A percentile compares a stretch with the other conserved stretches of the same genome.
phyloP scores from a whole-genome alignment of 352 stramenopile genomes.

The Globisporangium megalacanthum region DNA sequence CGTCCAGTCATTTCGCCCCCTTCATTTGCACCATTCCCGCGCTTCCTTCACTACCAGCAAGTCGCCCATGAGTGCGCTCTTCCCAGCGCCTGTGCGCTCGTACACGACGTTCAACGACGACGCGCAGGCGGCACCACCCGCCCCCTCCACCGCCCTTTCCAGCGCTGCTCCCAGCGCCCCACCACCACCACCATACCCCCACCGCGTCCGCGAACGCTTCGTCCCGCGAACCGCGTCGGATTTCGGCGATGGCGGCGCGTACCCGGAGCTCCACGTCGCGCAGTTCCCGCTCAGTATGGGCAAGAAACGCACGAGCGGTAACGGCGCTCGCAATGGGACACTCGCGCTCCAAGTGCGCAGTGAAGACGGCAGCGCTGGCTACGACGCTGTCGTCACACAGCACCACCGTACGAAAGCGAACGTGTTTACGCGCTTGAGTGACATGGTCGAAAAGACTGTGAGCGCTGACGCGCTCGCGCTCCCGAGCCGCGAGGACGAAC shows the following conservation, averaged over 20 bases:
- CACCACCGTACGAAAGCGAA: slow-evolving; percentile 93
- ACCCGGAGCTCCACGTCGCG: slow-evolving; percentile 97
- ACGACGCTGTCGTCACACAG: slow-evolving; percentile 97
- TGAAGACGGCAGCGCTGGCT: slow-evolving; percentile 81
- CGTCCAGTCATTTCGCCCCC: background rate
- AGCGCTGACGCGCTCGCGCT: slow-evolving; percentile 35
- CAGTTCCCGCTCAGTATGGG: slow-evolving; percentile 97
- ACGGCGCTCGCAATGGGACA: slow-evolving; percentile 11
- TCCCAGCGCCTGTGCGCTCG: slow-evolving; percentile 63
- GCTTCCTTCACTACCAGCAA: slow-evolving; percentile 2
- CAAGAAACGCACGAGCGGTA: slow-evolving; percentile 47
- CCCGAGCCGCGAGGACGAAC: slow-evolving; percentile 55
- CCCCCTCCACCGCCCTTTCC: slow-evolving; percentile 4
- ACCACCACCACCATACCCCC: slow-evolving; percentile 51
- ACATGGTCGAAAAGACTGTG: slow-evolving; percentile 90
- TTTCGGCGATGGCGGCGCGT: slow-evolving; percentile 97
- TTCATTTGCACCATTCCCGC: background rate
- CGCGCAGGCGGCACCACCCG: background rate
- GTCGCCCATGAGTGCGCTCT: slow-evolving; percentile 56
- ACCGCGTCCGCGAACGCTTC: slow-evolving; percentile 41
- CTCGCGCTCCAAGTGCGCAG: slow-evolving; percentile 93
- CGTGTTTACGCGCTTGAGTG: slow-evolving; percentile 92
- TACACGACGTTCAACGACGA: slow-evolving; percentile 63
- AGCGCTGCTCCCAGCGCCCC: background rate
- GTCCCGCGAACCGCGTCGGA: slow-evolving; percentile 70